Percentiles rank a stretch among this genome's conserved stretches.
These are phyloP conservation scores for Prunus padus DNA, from an alignment of 306 rosid genomes.

Conservation along the genomic window DNA sequence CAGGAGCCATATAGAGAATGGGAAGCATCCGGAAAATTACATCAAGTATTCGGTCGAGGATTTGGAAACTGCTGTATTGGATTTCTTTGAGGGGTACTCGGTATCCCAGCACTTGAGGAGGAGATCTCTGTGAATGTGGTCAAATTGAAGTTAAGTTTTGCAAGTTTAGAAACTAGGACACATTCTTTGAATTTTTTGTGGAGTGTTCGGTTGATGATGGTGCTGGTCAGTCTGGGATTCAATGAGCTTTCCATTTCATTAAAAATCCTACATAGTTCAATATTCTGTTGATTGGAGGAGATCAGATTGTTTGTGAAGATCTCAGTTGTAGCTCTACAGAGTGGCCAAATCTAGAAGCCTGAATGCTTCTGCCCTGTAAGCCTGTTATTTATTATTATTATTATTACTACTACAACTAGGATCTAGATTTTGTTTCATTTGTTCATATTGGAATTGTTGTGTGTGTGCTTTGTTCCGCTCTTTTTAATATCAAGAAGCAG, in stretches of 20 bases:
- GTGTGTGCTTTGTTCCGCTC: slow-evolving; percentile 43
- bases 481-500: slow-evolving; percentile 40
- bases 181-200: slow-evolving; percentile 81
- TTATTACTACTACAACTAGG: slow-evolving; percentile 27
- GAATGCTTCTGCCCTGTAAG: slow-evolving; percentile 87
- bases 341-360: slow-evolving; percentile 50
- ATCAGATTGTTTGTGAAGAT: slow-evolving; percentile 39
- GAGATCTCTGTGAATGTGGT: slow-evolving; percentile 63
- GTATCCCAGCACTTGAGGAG: slow-evolving; percentile 79
- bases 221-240: slow-evolving; percentile 45
- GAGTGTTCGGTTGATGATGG: slow-evolving; percentile 51
- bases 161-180: slow-evolving; percentile 62
- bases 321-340: slow-evolving; percentile 32
- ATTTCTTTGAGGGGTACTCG: slow-evolving; percentile 81
- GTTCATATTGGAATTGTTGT: slow-evolving; percentile 75
- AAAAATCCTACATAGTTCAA: slow-evolving; percentile 23
- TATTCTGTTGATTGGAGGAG: slow-evolving; percentile 30
- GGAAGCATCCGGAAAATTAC: slow-evolving; percentile 94
- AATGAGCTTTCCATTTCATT: slow-evolving; percentile 39
- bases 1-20: slow-evolving; percentile 87
- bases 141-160: slow-evolving; percentile 41
- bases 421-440: slow-evolving; percentile 64
- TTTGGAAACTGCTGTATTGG: slow-evolving; percentile 74
- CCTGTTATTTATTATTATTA: slow-evolving; percentile 52
- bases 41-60: slow-evolving; percentile 91